phyloP scores from a whole-genome alignment of 495 filamentous ascomycete genomes.

The Penicillium paxilli region DNA sequence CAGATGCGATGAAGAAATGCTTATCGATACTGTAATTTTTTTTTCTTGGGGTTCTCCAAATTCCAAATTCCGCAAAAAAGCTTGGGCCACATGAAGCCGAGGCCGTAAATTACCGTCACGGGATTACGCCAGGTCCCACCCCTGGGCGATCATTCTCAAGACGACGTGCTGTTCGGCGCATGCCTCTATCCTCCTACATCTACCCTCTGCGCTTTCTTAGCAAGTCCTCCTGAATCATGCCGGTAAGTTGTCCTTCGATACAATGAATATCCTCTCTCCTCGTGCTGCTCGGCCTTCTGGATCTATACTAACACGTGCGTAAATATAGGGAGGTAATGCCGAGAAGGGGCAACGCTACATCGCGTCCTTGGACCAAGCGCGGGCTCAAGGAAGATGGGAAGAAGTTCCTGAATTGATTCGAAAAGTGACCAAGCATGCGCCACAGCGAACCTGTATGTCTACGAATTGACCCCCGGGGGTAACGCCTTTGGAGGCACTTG shows the following conservation, averaged over 20 bases:
- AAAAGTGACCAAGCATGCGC: conserved; percentile 92
- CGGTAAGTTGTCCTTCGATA: conserved; percentile 29
- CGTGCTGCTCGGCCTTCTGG: too few relatives aligned
- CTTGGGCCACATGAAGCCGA: conserved; percentile 34
- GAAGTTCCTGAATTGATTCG: conserved; percentile 85
- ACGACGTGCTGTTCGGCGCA: neutral
- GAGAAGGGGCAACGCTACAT: conserved; percentile 81
- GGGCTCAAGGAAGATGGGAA: conserved; percentile 86
- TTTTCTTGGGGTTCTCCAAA: conserved; percentile 3
- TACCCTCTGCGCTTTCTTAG: conserved; percentile 17
- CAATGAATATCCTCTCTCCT: neutral
- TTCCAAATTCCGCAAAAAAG: too few relatives aligned
- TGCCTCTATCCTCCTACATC: conserved; percentile 21
- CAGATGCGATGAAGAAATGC: too few relatives aligned
- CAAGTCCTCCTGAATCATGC: conserved; percentile 31
- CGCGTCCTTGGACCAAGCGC: conserved; percentile 75
- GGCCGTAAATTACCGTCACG: conserved; percentile 34
- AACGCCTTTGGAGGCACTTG: conserved; percentile 8
- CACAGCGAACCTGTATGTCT: conserved; percentile 73
- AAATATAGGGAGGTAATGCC: conserved; percentile 46
- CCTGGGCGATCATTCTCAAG: conserved; percentile 25
- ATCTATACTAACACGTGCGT: conserved; percentile 25
- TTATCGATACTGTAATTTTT: conserved; percentile 29
- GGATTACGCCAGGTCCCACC: conserved; percentile 21
- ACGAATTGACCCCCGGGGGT: neutral